A percentile compares a stretch with the other conserved stretches of the same genome.
Conservation (phyloP, 2,329 filamentous ascomycete genomes). For the Sporothrix brasiliensis region DNA sequence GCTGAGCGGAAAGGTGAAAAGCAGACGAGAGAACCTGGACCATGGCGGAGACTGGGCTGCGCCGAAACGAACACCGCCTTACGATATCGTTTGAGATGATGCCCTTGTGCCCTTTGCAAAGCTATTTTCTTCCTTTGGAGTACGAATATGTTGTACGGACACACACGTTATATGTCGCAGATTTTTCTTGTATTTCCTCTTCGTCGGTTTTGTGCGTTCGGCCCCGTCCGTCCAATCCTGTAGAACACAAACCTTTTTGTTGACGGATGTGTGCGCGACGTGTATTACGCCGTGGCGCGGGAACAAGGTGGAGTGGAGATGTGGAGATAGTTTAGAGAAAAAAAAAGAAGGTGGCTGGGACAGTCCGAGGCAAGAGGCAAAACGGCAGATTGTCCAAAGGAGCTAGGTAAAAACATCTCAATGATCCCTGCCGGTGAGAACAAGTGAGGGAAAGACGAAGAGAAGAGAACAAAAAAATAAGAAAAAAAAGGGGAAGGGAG, state of each 20-base stretch:
- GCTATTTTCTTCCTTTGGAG: neutral
- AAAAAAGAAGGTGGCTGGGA: slow-evolving; percentile 26
- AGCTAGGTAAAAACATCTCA: slow-evolving; percentile 9
- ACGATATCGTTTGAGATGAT: neutral
- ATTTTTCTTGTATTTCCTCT: neutral
- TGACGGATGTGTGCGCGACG: neutral
- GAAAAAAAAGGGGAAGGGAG: too few species aligned
- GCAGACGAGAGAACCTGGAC: neutral
- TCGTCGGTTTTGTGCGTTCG: neutral
- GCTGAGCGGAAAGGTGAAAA: neutral
- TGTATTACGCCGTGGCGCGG: neutral
- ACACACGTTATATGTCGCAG: neutral
- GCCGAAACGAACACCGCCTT: neutral
- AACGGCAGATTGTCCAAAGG: neutral
- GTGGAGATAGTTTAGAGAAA: neutral
- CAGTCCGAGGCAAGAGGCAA: neutral
- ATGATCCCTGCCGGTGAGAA: neutral
- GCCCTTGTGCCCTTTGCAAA: too few species aligned
- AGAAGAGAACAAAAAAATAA: neutral
- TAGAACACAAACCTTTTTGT: neutral
- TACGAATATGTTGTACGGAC: too few species aligned
- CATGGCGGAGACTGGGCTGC: neutral
- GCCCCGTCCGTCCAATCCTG: neutral
- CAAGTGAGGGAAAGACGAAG: neutral
- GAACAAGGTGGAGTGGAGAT: neutral